Conservation (phyloP, 306 rosid genomes). For the Chamaecrista fasciculata region DNA sequence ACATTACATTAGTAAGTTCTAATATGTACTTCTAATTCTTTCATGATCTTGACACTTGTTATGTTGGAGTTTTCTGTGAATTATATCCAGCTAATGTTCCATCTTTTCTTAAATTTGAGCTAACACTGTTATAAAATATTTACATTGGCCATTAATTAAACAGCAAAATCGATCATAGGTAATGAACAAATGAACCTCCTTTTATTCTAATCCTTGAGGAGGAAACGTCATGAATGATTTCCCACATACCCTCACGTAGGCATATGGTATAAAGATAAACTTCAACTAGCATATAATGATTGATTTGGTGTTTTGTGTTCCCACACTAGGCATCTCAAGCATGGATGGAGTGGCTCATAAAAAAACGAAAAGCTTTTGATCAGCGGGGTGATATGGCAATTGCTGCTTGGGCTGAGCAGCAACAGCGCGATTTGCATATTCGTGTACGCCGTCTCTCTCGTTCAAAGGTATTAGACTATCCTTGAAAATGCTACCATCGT, state of each 20-base stretch:
- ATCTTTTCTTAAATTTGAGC: neutral
- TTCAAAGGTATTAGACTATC: slow-evolving; percentile 64
- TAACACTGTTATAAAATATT: neutral
- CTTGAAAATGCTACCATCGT: slow-evolving; percentile 15
- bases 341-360: slow-evolving; percentile 95
- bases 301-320: slow-evolving; percentile 25
- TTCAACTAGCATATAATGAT: neutral
- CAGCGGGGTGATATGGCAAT: slow-evolving; percentile 96
- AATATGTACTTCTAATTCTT: neutral
- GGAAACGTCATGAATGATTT: neutral
- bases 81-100: neutral
- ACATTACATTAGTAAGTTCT: neutral
- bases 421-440: slow-evolving; percentile 69
- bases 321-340: slow-evolving; percentile 89
- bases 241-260: neutral
- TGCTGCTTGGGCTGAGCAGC: slow-evolving; percentile 98
- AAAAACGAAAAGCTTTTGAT: slow-evolving; percentile 85
- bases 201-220: neutral
- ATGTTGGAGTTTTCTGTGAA: neutral
- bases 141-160: neutral
- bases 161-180: neutral
- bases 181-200: neutral
- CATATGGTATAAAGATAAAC: neutral
- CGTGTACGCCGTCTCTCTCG: slow-evolving; percentile 88
- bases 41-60: neutral